Evolutionary conservation across 2,329 filamentous ascomycete species (phyloP).

Genomic region (Curvularia sp.): DNA sequence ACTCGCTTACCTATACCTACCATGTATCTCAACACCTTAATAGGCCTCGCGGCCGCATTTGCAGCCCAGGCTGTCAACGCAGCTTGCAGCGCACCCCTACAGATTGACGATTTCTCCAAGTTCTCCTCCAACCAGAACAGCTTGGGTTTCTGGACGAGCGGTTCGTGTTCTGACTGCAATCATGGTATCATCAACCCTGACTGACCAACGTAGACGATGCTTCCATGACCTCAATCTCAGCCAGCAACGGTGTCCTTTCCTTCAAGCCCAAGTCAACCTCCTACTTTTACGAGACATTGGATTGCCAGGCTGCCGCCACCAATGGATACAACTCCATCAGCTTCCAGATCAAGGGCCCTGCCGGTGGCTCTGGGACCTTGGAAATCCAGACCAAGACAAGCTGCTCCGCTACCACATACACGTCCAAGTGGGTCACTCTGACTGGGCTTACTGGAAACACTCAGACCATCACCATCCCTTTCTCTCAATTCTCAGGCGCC

Average conservation of each 20-base stretch:
- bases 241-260: conserved; percentile 54
- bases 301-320: conserved; percentile 55
- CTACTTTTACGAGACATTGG: conserved; percentile 64
- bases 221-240: conserved; percentile 55
- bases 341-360: conserved; percentile 57
- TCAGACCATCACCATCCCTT: conserved; percentile 60
- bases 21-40: conserved; percentile 43
- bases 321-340: conserved; percentile 58
- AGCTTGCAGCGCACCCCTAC: conserved; percentile 46
- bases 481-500: conserved; percentile 59
- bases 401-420: conserved; percentile 52
- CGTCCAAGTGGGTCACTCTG: conserved; percentile 56
- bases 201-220: conserved; percentile 56
- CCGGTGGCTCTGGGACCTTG: conserved; percentile 51
- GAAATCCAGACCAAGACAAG: conserved; percentile 59
- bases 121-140: conserved; percentile 48
- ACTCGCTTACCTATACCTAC: conserved; percentile 33
- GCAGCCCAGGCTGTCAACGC: conserved; percentile 37
- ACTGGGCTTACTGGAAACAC: conserved; percentile 57
- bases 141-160: conserved; percentile 47
- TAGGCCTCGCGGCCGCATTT: conserved; percentile 44
- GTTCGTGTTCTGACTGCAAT: conserved; percentile 21
- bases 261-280: conserved; percentile 59
- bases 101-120: conserved; percentile 51
- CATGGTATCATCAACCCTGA: no score